These are phyloP conservation scores for Claviceps sp. DNA, from an alignment of 2,329 filamentous ascomycete genomes.

Conservation along the genomic window DNA sequence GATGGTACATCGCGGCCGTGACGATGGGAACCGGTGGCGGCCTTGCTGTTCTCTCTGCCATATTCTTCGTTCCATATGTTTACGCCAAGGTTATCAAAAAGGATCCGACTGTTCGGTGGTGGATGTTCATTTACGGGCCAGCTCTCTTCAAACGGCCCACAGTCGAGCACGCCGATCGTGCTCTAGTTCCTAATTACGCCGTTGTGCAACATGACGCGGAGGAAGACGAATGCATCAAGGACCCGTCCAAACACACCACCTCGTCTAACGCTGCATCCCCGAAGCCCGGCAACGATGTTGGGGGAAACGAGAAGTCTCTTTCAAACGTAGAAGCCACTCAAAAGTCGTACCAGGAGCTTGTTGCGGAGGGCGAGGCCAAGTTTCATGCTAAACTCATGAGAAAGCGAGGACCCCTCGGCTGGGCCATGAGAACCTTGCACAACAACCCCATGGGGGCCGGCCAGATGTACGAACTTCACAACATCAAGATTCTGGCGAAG, in stretches of 20 bases:
- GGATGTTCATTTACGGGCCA: conserved; percentile 47
- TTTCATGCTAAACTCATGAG: conserved; percentile 51
- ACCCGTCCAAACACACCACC: background rate
- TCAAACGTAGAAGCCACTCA: conserved; percentile 32
- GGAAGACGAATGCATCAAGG: conserved; percentile 24
- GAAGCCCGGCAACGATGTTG: conserved; percentile 20
- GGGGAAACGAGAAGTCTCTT: conserved; percentile 8
- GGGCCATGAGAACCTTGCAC: conserved; percentile 68
- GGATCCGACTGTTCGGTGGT: conserved; percentile 52
- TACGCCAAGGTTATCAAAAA: conserved; percentile 54
- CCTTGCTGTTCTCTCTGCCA: conserved; percentile 41
- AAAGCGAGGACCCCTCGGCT: conserved; percentile 55
- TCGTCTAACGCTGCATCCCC: conserved; percentile 2
- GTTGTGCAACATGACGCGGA: conserved; percentile 52
- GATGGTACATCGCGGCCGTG: conserved; percentile 48
- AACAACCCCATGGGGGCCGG: conserved; percentile 61
- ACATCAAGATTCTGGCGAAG: conserved; percentile 49
- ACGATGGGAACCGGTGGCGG: conserved; percentile 51
- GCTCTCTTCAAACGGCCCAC: conserved; percentile 46
- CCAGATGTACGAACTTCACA: conserved; percentile 59
- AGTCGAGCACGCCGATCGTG: conserved; percentile 36
- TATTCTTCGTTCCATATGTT: conserved; percentile 64
- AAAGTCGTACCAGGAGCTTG: conserved; percentile 45
- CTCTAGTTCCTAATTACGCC: conserved; percentile 59
- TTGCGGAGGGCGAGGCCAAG: conserved; percentile 41